These are phyloP conservation scores for Chrysanthemum seticuspe DNA, from an alignment of 129 eudicot species.

Conservation along the genomic window DNA sequence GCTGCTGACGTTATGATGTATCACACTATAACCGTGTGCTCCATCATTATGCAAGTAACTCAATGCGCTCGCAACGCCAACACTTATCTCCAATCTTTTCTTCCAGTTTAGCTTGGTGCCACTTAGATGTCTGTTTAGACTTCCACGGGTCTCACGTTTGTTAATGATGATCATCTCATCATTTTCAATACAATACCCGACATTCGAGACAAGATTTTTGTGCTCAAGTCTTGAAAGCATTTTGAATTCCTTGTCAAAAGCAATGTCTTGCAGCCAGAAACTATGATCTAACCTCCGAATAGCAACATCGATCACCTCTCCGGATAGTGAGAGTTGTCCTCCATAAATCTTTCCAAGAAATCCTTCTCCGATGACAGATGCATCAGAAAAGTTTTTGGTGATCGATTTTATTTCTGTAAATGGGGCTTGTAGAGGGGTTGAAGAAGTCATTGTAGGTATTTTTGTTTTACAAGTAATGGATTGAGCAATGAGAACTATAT, in stretches of 20 bases:
- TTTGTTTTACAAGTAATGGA: too few species aligned
- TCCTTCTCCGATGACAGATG: background rate
- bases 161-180: slow-evolving; percentile 1
- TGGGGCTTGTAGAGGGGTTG: too few species aligned
- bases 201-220: background rate
- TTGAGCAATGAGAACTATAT: too few species aligned
- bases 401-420: background rate
- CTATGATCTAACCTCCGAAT: background rate
- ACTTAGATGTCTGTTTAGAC: background rate
- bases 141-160: slow-evolving; percentile 4
- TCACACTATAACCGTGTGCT: background rate
- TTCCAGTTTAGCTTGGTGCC: background rate
- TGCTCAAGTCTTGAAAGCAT: background rate
- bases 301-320: background rate
- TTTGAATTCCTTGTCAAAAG: background rate
- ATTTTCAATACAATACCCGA: slow-evolving; percentile 2
- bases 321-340: background rate
- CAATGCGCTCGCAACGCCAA: background rate
- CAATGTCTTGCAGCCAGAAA: background rate
- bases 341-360: background rate
- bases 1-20: background rate
- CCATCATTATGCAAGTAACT: too few species aligned
- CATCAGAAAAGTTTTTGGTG: background rate
- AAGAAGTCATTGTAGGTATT: too few species aligned
- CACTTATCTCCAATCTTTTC: background rate